Evolutionary conservation across 768 basidiomycete genomes (phyloP).

Genomic region (Pisolithus sp.): DNA sequence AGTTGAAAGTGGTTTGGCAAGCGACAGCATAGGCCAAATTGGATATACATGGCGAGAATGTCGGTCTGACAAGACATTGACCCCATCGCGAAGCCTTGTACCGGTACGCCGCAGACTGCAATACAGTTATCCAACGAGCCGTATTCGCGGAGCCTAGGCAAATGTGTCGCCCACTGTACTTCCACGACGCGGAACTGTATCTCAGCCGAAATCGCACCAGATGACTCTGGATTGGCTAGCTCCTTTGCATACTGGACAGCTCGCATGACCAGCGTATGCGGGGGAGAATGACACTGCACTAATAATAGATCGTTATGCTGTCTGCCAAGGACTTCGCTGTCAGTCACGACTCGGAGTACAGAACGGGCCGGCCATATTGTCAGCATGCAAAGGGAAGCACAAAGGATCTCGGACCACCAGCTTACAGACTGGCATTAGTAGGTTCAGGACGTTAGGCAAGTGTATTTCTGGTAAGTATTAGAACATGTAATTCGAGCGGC

Average conservation of each 20-base stretch:
- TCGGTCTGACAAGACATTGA: slow-evolving; percentile 11
- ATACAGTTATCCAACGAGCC: slow-evolving; percentile 56
- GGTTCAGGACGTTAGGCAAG: slow-evolving; percentile 50
- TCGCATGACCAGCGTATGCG: slow-evolving; percentile 47
- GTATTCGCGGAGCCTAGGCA: slow-evolving; percentile 44
- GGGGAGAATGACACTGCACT: slow-evolving; percentile 60
- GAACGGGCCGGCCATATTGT: slow-evolving; percentile 47
- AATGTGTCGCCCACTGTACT: slow-evolving; percentile 60
- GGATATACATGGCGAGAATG: slow-evolving; percentile 29
- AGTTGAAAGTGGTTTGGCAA: slow-evolving; percentile 60
- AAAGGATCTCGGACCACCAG: slow-evolving; percentile 51
- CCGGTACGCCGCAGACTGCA: slow-evolving; percentile 56
- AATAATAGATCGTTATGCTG: slow-evolving; percentile 49
- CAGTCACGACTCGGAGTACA: slow-evolving; percentile 53
- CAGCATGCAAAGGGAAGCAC: slow-evolving; percentile 58
- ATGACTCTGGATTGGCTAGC: too few relatives aligned
- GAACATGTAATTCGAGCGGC: slow-evolving; percentile 31
- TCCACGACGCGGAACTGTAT: slow-evolving; percentile 43
- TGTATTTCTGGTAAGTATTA: slow-evolving; percentile 52
- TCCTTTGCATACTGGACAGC: slow-evolving; percentile 11
- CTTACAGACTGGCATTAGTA: slow-evolving; percentile 56
- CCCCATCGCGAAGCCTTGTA: slow-evolving; percentile 66
- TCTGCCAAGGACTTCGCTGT: slow-evolving; percentile 43
- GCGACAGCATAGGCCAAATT: slow-evolving; percentile 55
- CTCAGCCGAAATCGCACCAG: slow-evolving; percentile 7